Evolutionary conservation across 75 land plant genomes (phyloP).

Genomic region (Selaginella moellendorffii): DNA sequence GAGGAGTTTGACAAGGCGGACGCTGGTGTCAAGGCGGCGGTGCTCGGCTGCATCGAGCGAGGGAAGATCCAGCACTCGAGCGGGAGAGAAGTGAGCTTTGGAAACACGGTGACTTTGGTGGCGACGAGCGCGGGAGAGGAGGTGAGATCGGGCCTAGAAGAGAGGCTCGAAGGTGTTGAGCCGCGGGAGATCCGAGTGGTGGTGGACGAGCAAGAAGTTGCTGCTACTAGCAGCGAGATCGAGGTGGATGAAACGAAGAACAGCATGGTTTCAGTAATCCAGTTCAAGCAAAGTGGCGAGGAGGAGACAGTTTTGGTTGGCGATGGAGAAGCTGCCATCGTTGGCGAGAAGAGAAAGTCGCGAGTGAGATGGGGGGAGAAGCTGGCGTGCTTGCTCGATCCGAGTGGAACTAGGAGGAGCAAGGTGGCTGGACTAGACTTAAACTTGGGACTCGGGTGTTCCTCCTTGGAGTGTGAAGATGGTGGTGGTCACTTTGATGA

Average conservation of each 20-base stretch:
- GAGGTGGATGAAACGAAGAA: no score
- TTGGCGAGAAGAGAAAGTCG: neutral
- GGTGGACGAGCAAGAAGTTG: neutral
- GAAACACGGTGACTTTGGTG: slow-evolving; percentile 52
- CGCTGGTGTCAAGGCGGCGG: slow-evolving; percentile 23
- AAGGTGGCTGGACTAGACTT: neutral
- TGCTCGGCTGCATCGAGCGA: slow-evolving; percentile 57
- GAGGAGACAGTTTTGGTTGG: no score
- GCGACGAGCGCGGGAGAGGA: slow-evolving; percentile 13
- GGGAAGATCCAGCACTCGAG: slow-evolving; percentile 64
- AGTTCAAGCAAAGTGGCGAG: no score
- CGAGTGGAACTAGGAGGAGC: no score
- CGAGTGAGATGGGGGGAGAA: no score
- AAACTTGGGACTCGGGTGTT: neutral
- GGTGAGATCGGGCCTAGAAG: neutral
- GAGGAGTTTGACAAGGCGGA: slow-evolving; percentile 48
- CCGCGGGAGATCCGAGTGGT: neutral
- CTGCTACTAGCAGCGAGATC: no score
- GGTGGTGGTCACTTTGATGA: neutral
- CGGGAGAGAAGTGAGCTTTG: slow-evolving; percentile 63
- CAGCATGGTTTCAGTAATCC: no score
- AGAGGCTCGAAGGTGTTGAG: neutral
- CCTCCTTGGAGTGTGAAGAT: neutral
- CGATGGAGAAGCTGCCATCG: no score
- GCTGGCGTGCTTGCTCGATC: neutral